Base-by-base conservation (phyloP, 805 yeast genomes). In the Diddensiella santjacobensis region DNA sequence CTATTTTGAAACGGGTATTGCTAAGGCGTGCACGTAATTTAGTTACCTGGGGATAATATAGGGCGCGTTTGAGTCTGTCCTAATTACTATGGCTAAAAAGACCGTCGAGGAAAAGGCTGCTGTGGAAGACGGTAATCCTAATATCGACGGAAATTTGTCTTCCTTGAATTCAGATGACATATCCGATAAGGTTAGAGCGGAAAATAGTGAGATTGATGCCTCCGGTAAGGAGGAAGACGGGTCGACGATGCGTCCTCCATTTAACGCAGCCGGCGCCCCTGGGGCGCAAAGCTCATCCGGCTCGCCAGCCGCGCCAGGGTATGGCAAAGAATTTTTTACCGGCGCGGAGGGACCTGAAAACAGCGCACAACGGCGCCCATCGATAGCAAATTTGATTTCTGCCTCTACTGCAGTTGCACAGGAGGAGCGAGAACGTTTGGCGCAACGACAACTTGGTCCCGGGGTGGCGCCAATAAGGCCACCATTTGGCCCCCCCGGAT, bases 311-410 rank as follows among this genome's bases (percentile, higher is more conserved):
- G 38, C 38, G 38, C 38, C 15, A 6, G 38, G 38, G 8, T 35
- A 10, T 17, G 38, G 38, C 20, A 35, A 35, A 15, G 38, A 35
- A 15, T 35, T 35, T 35, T 35, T 8, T 18, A 40, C 3, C 3
- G 44, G 44, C 4, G 39, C 24, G 18, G 40, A 24, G 19, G 26
- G 43, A 17, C 15, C 15, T 8, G 44, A 48, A 10, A 30, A 44
- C 39, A 44, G 36, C 15, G 49, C 52, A 8, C 50, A 50, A 20
- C 39, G 55, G n/a, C 35, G 52, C 8, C 52, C 55, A 2, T 49
- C 55, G 4, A 51, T 51, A 22, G 55, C 55, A 6, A 51, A 46
- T 38, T 23, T 51, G 30, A n/a, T 48, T n/a, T 37, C 48, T 10
- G 51, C 51, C 20, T 44, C 51, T 3, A 24, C 40, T 17, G 45